Conservation (phyloP, 1,139 yeast genomes). For the Saccharomyces pastorianus region DNA sequence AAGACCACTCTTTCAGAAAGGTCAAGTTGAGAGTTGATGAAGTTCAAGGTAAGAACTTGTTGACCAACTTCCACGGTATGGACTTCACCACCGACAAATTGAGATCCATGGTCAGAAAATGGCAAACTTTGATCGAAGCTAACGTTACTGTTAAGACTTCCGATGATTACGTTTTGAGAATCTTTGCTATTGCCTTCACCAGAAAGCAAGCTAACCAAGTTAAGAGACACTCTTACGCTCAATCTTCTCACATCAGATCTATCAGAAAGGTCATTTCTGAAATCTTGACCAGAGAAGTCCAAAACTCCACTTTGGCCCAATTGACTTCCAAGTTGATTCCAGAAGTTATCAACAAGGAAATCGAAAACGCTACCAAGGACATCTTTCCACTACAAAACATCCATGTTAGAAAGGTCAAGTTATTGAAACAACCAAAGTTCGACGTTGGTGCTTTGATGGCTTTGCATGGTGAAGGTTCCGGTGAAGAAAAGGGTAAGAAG, state of each 20-base stretch:
- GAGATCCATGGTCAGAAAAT: constrained; percentile 85
- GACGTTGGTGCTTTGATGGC: constrained; percentile 83
- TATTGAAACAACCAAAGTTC: constrained; percentile 85
- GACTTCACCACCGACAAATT: constrained; percentile 87
- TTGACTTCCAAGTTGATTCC: constrained; percentile 83
- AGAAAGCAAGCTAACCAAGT: constrained; percentile 83
- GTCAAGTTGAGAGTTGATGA: constrained; percentile 85
- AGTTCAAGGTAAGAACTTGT: constrained; percentile 85
- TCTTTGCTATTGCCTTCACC: constrained; percentile 88
- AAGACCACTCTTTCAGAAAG: constrained; percentile 88
- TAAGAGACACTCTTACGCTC: constrained; percentile 88
- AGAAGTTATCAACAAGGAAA: constrained; percentile 86
- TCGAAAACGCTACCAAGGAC: constrained; percentile 75
- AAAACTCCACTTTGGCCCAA: constrained; percentile 78
- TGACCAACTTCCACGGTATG: constrained; percentile 93
- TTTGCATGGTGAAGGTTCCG: constrained; percentile 81
- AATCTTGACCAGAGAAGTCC: constrained; percentile 78
- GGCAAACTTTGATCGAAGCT: constrained; percentile 90
- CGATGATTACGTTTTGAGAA: constrained; percentile 82
- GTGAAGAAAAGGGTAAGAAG: constrained; percentile 87
- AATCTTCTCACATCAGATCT: constrained; percentile 81
- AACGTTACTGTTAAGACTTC: constrained; percentile 87
- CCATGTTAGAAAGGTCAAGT: constrained; percentile 86
- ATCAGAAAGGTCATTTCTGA: constrained; percentile 67
- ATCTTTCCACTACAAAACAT: constrained; percentile 88